Percentiles rank a stretch among this genome's conserved stretches.
Evolutionary conservation across 2,329 filamentous ascomycete genomes (phyloP).

Genomic region (Coniochaeta pulveracea): DNA sequence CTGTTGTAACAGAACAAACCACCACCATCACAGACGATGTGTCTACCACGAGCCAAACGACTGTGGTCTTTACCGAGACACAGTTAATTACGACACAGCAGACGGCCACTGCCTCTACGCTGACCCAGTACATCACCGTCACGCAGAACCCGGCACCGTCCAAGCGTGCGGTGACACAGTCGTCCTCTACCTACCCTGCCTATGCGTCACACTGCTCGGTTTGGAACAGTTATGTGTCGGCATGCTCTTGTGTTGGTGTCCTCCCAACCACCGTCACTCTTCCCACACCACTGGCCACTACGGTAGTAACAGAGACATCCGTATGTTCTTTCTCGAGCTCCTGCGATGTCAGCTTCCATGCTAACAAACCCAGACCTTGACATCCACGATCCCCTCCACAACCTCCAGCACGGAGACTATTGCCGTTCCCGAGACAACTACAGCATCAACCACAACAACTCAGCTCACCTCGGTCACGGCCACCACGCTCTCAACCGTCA

Average conservation of each 20-base stretch:
- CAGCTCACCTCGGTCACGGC: too few relatives aligned
- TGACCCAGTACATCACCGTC: neutral
- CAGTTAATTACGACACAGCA: neutral
- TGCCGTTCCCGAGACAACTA: too few relatives aligned
- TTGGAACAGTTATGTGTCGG: neutral
- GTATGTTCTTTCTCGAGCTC: neutral
- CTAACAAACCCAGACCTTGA: too few relatives aligned
- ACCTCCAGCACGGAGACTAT: too few relatives aligned
- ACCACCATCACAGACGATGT: neutral
- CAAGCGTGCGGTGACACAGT: neutral
- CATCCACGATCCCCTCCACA: too few relatives aligned
- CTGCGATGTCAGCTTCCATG: too few relatives aligned
- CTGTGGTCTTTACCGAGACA: slow-evolving; percentile 3
- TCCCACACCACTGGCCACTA: slow-evolving; percentile 2
- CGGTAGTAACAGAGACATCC: slow-evolving; percentile 2
- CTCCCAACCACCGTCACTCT: slow-evolving; percentile 2
- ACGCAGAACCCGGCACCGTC: neutral
- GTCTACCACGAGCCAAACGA: neutral
- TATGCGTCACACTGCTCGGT: slow-evolving; percentile 3
- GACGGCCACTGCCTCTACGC: slow-evolving; percentile 1
- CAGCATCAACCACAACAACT: too few relatives aligned
- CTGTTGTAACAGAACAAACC: neutral
- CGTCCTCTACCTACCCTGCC: neutral
- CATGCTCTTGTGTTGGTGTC: slow-evolving; percentile 5
- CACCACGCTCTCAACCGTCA: too few relatives aligned